These are phyloP conservation scores for Bjerkandera adusta DNA, from an alignment of 1,284 basidiomycete genomes.

Conservation along the genomic window DNA sequence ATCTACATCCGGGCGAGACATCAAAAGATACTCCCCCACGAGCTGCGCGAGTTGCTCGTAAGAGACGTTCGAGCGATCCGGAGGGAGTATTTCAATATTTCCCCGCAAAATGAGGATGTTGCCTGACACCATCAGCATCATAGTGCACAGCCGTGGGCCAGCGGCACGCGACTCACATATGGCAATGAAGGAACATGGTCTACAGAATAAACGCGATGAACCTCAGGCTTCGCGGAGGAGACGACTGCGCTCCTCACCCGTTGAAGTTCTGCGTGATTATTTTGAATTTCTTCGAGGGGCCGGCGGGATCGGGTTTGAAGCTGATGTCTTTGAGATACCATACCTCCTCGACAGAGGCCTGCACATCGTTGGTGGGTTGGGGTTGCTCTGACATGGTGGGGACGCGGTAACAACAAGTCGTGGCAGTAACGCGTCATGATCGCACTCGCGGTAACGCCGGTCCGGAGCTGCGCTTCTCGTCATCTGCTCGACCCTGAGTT, in stretches of 20 bases:
- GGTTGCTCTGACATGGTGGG: slow-evolving; percentile 6
- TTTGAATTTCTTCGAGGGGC: slow-evolving; percentile 40
- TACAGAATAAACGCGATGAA: slow-evolving; percentile 27
- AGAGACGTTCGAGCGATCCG: slow-evolving; percentile 65
- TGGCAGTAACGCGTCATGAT: not conserved
- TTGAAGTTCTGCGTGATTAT: slow-evolving; percentile 85
- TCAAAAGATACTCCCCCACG: slow-evolving; percentile 80
- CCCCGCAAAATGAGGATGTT: slow-evolving; percentile 83
- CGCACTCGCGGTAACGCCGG: not conserved
- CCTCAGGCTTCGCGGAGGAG: slow-evolving; percentile 1
- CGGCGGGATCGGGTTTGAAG: slow-evolving; percentile 41
- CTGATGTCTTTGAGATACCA: slow-evolving; percentile 77
- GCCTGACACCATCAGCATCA: slow-evolving; percentile 39
- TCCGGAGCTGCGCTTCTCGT: not conserved
- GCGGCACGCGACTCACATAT: slow-evolving; percentile 54
- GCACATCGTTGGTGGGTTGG: not conserved
- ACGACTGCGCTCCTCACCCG: slow-evolving; percentile 46
- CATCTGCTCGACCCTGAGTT: not conserved
- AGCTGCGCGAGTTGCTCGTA: slow-evolving; percentile 83
- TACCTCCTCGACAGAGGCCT: slow-evolving; percentile 44
- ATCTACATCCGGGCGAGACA: slow-evolving; percentile 56
- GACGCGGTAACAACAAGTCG: not conserved
- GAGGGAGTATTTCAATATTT: slow-evolving; percentile 69
- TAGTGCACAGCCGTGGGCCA: slow-evolving; percentile 16
- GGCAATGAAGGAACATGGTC: slow-evolving; percentile 89